Evolutionary conservation across 1,139 yeast species (phyloP).

Genomic region (Hyphopichia fennica): DNA sequence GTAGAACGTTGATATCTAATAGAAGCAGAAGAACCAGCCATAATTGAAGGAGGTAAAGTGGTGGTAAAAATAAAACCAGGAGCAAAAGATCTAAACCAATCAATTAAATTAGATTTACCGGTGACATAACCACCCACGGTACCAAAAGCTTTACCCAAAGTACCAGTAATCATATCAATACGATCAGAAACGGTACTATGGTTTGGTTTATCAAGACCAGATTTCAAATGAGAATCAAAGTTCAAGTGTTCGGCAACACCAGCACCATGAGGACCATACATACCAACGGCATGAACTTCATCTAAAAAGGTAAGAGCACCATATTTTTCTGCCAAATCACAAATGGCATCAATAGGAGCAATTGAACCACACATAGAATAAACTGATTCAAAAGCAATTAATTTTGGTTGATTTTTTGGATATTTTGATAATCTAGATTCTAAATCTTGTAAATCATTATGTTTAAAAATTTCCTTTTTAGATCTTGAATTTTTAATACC

Average conservation of each 20-base stretch:
- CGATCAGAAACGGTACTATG: conserved; percentile 74
- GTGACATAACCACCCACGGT: conserved; percentile 98
- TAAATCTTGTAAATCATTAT: conserved; percentile 81
- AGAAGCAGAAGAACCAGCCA: conserved; percentile 93
- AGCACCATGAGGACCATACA: conserved; percentile 99
- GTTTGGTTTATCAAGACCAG: conserved; percentile 58
- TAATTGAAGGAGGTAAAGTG: conserved; percentile 92
- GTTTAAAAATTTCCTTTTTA: conserved; percentile 85
- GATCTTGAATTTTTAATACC: conserved; percentile 93
- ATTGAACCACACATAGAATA: conserved; percentile 99
- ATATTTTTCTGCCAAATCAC: conserved; percentile 95
- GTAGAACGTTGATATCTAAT: conserved; percentile 82
- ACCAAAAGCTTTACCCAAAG: conserved; percentile 96
- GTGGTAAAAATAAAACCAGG: conserved; percentile 98
- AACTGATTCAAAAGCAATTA: conserved; percentile 95
- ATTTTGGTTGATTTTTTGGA: conserved; percentile 84
- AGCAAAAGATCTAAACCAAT: conserved; percentile 94
- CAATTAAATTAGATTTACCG: conserved; percentile 78
- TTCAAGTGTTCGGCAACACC: conserved; percentile 98
- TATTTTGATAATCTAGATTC: conserved; percentile 75
- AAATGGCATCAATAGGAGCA: conserved; percentile 87
- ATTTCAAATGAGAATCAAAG: conserved; percentile 73
- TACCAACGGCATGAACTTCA: conserved; percentile 98
- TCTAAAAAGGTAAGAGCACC: conserved; percentile 96
- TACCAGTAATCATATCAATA: conserved; percentile 94